Evolutionary conservation across 139 green algal genomes (phyloP).

Genomic region (Micractinium sp.): DNA sequence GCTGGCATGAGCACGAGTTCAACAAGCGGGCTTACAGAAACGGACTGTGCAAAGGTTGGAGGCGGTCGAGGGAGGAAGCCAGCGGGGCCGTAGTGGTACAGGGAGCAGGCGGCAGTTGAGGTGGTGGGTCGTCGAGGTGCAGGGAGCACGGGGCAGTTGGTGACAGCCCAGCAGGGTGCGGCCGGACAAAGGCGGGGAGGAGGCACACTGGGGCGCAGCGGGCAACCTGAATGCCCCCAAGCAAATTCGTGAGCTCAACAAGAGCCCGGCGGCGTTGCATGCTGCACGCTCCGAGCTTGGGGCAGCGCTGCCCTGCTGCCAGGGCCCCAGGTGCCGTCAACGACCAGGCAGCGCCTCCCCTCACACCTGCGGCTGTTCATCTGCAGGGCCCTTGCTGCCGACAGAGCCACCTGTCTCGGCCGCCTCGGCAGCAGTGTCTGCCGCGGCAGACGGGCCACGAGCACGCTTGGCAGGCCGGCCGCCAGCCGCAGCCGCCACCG

Average conservation of each 20-base stretch:
- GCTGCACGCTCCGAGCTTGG: no score
- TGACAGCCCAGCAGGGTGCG: no score
- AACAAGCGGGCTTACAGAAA: not conserved
- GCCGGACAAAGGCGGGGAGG: no score
- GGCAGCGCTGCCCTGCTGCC: no score
- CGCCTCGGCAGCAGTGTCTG: not conserved
- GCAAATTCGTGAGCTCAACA: no score
- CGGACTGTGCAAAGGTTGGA: not conserved
- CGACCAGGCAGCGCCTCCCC: not conserved
- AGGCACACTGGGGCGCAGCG: no score
- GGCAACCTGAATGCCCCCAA: no score
- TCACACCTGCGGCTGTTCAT: not conserved
- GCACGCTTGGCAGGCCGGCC: conserved; percentile 13
- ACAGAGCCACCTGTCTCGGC: not conserved
- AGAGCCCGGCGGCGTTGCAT: no score
- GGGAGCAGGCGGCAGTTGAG: not conserved
- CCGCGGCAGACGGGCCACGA: not conserved
- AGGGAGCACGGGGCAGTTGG: no score
- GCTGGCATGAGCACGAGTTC: not conserved
- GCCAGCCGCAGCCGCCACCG: not conserved
- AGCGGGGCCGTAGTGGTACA: no score
- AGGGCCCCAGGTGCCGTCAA: no score
- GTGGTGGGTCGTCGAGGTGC: no score
- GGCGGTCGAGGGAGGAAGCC: not conserved
- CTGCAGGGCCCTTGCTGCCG: not conserved